Conservation (phyloP, 148 eudicot species). For the Chenopodium suecicum region DNA sequence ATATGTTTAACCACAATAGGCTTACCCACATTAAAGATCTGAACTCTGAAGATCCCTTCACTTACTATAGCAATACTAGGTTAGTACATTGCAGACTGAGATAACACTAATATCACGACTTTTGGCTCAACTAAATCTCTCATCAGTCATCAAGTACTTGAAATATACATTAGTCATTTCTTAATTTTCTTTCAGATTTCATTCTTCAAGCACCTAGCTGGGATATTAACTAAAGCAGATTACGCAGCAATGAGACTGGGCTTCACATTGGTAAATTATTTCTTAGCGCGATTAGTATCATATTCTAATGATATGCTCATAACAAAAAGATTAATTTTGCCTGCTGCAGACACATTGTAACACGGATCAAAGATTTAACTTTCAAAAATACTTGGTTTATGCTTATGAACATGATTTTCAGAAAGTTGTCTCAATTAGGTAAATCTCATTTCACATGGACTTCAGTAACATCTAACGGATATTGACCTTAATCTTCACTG, state of each 20-base stretch:
- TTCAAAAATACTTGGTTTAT: slow-evolving; percentile 27
- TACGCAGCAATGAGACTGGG: slow-evolving; percentile 29
- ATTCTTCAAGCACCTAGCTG: slow-evolving; percentile 32
- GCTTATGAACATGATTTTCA: slow-evolving; percentile 32
- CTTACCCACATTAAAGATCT: no score
- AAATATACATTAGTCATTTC: no score
- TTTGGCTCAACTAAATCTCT: no score
- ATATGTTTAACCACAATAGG: no score
- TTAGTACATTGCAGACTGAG: no score
- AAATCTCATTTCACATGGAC: background rate
- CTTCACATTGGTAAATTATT: slow-evolving; percentile 25
- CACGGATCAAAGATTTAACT: slow-evolving; percentile 26
- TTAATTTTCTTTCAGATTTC: slow-evolving; percentile 19
- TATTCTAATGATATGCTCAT: no score
- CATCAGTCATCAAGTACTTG: no score
- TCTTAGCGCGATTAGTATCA: no score
- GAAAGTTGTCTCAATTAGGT: slow-evolving; percentile 29
- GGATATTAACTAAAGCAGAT: slow-evolving; percentile 30
- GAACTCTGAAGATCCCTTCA: no score
- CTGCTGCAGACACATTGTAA: slow-evolving; percentile 29
- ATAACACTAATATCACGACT: no score
- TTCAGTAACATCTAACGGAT: no score
- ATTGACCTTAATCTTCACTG: background rate
- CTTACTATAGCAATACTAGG: no score
- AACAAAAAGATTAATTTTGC: background rate